Conservation (phyloP, 83 land plant genomes). For the Thuja plicata region DNA sequence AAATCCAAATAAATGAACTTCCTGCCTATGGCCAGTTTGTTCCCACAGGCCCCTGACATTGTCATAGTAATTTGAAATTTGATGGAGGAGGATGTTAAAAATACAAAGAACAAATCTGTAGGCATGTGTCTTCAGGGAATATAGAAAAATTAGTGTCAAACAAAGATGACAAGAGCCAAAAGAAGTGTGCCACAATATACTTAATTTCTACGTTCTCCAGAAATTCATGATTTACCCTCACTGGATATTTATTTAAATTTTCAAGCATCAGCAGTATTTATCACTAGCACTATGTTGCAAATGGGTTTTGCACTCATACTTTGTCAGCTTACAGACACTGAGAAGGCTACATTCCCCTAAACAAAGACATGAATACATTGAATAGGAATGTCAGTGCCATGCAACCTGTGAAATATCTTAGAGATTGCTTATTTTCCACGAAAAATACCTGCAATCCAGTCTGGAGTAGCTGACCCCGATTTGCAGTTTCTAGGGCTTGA, state of each 20-base stretch:
- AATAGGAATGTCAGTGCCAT: not conserved
- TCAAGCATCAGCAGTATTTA: not conserved
- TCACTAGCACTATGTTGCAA: not conserved
- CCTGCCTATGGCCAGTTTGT: not conserved
- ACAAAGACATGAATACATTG: not conserved
- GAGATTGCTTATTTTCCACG: not conserved
- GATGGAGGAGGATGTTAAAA: not conserved
- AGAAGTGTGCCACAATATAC: not conserved
- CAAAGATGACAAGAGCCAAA: not conserved
- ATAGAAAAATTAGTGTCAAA: no score
- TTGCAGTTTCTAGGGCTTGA: slow-evolving; percentile 76
- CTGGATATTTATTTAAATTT: not conserved
- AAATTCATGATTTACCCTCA: not conserved
- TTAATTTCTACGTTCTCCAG: not conserved
- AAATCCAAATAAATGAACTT: not conserved
- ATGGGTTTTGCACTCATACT: not conserved
- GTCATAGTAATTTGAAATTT: not conserved
- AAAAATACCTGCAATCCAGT: slow-evolving; percentile 81
- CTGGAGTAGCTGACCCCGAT: slow-evolving; percentile 84
- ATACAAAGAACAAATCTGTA: not conserved
- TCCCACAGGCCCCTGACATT: not conserved
- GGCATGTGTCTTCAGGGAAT: not conserved
- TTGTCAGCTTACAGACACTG: not conserved
- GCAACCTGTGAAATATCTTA: not conserved
- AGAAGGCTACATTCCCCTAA: not conserved